Base-by-base conservation (phyloP, 202 grass and related monocot species). In the Brachypodium distachyon region DNA sequence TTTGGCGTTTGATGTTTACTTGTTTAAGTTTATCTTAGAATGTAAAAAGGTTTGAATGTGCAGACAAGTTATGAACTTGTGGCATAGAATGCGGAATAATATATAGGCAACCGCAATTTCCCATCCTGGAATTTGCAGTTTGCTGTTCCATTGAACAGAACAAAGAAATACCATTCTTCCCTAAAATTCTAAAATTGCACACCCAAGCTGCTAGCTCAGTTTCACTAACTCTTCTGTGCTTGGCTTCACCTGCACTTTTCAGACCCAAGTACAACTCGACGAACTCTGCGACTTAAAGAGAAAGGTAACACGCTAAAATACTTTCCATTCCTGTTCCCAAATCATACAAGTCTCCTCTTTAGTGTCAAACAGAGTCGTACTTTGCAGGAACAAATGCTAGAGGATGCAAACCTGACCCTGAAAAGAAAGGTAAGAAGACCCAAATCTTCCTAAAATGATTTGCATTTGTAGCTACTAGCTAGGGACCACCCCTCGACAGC, bases 381-480 rank as follows among this genome's bases (percentile, higher is more conserved):
- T 57, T 60, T 80, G 57, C 66, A 94, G 94, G 87, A 92, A 73
- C 89, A 86, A 66, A 84, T 84, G 44, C 63, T 94, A 34, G 43
- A 92, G 54, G 91, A 97, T 76, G 82, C 82, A 46, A 97, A 97
- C 77, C 74, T 33, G 16, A 61, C 36, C n/a, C 63, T 94, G 68
- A 89, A 84, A 92, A 94, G 74, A 50, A 88, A 88, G 87, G 94
- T 97, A 88, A 69, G n/a, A 54, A n/a, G 47, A 71, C 55, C 29
- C 61, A 31, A 70, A 76, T 39, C 12, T 42, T 77, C 16, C 18
- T 78, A 19, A 52, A 27, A 60, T 50, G 13, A 18, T 72, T 19
- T 34, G 22, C 55, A 60, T 67, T 73, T 54, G 33, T 76, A 69
- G 33, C 10, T 37, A 47, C 51, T 53, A 67, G 23, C 41, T 72